Conservation (phyloP, 768 basidiomycete species). For the Macrocybe gigantea region DNA sequence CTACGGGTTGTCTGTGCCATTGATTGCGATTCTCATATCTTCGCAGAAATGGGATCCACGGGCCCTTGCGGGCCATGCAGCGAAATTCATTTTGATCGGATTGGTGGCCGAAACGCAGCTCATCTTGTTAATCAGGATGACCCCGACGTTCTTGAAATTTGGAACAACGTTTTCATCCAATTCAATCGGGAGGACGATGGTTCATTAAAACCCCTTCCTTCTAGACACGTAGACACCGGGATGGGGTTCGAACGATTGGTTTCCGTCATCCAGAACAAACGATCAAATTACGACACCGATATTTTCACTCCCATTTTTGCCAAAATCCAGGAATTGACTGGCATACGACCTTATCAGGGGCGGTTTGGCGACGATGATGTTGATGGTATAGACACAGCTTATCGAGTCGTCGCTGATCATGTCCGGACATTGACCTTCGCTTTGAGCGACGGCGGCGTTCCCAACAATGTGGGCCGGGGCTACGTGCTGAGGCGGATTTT, state of each 20-base stretch:
- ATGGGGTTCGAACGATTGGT: conserved; percentile 99
- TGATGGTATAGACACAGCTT: conserved; percentile 96
- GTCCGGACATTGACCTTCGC: conserved; percentile 94
- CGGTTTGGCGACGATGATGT: conserved; percentile 92
- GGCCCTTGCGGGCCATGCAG: conserved; percentile 98
- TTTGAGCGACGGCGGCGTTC: conserved; percentile 92
- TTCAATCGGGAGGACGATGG: conserved; percentile 94
- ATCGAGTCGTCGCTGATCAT: conserved; percentile 96
- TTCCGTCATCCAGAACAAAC: conserved; percentile 83
- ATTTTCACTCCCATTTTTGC: conserved; percentile 86
- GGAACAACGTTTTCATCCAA: conserved; percentile 99
- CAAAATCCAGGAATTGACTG: conserved; percentile 83
- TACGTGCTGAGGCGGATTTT: conserved; percentile 96
- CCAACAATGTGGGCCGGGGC: conserved; percentile 93
- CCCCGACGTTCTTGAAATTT: conserved; percentile 95
- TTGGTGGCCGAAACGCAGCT: conserved; percentile 95
- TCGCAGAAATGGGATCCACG: conserved; percentile 92
- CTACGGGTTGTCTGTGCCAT: neutral
- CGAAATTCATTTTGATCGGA: conserved; percentile 95
- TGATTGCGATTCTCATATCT: conserved; percentile 5
- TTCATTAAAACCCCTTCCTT: conserved; percentile 72
- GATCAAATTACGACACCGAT: conserved; percentile 98
- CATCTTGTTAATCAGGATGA: conserved; percentile 94
- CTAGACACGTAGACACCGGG: conserved; percentile 96
- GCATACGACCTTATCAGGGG: conserved; percentile 82